Conservation (phyloP, 1,284 basidiomycete genomes). For the Sphaerobolus stellatus region DNA sequence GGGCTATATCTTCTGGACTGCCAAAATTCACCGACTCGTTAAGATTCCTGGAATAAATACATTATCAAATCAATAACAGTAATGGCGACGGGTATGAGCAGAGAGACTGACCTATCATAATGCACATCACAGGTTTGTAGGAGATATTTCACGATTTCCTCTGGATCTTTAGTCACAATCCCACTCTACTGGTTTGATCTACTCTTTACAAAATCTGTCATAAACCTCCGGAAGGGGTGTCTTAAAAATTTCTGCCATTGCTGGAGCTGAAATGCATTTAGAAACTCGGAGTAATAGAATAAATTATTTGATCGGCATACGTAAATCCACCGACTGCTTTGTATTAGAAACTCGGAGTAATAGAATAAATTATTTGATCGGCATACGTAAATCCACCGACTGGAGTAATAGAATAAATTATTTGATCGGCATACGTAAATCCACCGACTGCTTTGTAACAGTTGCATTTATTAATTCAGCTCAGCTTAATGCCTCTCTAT, state of each 20-base stretch:
- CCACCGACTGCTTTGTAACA: slow-evolving; percentile 1
- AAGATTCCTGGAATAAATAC: slow-evolving; percentile 6
- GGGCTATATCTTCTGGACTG: background rate
- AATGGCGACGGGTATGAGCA: too few relatives aligned
- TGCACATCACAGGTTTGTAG: slow-evolving; percentile 1
- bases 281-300: background rate
- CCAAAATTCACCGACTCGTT: background rate
- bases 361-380: background rate
- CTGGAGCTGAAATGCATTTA: too few relatives aligned
- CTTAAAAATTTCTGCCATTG: too few relatives aligned
- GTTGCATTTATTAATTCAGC: background rate
- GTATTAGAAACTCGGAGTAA: background rate
- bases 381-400: too few relatives aligned
- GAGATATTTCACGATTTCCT: background rate
- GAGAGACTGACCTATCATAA: background rate
- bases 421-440: background rate
- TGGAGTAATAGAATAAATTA: too few relatives aligned
- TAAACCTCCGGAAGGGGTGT: too few relatives aligned
- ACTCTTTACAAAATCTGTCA: background rate
- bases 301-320: background rate
- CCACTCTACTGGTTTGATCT: slow-evolving; percentile 2
- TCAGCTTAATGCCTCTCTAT: background rate
- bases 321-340: slow-evolving; percentile 3
- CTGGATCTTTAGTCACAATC: background rate
- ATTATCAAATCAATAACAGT: too few relatives aligned